These are phyloP conservation scores for Monilinia laxa DNA, from an alignment of 2,329 filamentous ascomycete genomes.

Conservation along the genomic window DNA sequence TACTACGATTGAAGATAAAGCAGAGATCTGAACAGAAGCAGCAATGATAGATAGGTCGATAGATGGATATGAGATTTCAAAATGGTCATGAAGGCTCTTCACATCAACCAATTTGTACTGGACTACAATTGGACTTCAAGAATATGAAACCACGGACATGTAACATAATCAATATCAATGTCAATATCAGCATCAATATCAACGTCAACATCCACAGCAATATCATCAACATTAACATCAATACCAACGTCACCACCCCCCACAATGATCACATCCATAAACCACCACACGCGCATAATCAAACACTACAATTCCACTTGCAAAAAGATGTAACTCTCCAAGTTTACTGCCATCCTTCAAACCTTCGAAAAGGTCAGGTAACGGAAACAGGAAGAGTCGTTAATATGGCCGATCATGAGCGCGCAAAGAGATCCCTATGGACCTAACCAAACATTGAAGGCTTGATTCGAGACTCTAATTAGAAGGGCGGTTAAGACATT, in stretches of 20 bases:
- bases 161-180: too few species aligned
- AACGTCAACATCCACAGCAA: too few species aligned
- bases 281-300: not conserved
- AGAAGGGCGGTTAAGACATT: conserved; percentile 80
- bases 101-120: not conserved
- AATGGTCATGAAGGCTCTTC: not conserved
- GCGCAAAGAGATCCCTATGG: conserved; percentile 76
- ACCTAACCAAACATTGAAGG: conserved; percentile 92
- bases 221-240: not conserved
- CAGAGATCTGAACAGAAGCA: conserved; percentile 49
- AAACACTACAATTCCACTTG: not conserved
- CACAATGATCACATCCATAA: not conserved
- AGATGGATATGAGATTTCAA: conserved; percentile 11
- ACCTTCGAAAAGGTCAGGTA: conserved; percentile 54
- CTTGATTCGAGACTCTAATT: conserved; percentile 99
- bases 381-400: conserved; percentile 71
- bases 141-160: not conserved
- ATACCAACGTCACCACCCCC: not conserved
- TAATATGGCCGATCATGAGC: conserved; percentile 97
- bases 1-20: conserved; percentile 82
- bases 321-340: conserved; percentile 46
- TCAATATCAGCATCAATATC: not conserved
- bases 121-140: not conserved
- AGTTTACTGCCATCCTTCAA: conserved; percentile 55
- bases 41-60: not conserved